These are phyloP conservation scores for Hamigera avellanea DNA, from an alignment of 495 filamentous ascomycete species.

Conservation along the genomic window DNA sequence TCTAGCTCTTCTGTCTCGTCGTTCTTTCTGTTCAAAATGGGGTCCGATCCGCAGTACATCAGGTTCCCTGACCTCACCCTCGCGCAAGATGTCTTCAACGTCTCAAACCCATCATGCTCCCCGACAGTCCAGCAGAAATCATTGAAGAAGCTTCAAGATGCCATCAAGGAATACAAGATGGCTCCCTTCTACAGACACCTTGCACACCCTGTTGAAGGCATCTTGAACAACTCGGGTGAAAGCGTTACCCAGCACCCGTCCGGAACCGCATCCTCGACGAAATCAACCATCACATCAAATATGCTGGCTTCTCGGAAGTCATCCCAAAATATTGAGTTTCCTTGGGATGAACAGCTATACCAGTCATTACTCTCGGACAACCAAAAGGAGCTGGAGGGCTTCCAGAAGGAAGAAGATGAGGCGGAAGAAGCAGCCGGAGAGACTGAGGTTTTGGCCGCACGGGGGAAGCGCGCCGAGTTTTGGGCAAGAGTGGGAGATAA, in stretches of 20 bases:
- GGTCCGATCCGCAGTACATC: slow-evolving; percentile 91
- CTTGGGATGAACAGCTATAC: slow-evolving; percentile 87
- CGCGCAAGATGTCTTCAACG: slow-evolving; percentile 92
- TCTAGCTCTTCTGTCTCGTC: background rate
- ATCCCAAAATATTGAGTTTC: slow-evolving; percentile 50
- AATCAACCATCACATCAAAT: slow-evolving; percentile 42
- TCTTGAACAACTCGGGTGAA: slow-evolving; percentile 70
- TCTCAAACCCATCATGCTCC: slow-evolving; percentile 77
- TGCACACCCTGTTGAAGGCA: slow-evolving; percentile 85
- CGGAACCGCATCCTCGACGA: slow-evolving; percentile 42
- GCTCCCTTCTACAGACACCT: slow-evolving; percentile 92
- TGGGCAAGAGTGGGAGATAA: slow-evolving; percentile 92
- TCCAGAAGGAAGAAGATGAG: slow-evolving; percentile 92
- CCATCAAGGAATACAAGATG: slow-evolving; percentile 88
- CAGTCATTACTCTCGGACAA: slow-evolving; percentile 78
- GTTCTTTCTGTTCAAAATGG: slow-evolving; percentile 45
- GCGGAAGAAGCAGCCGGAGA: slow-evolving; percentile 91
- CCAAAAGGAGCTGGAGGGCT: slow-evolving; percentile 77
- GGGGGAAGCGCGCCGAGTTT: slow-evolving; percentile 90
- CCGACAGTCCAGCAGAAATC: slow-evolving; percentile 56
- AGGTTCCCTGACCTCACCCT: slow-evolving; percentile 87
- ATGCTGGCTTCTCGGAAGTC: slow-evolving; percentile 60
- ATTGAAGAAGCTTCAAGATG: slow-evolving; percentile 80
- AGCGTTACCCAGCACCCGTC: slow-evolving; percentile 47
- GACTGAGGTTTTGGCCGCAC: slow-evolving; percentile 83